Evolutionary conservation across 345 rosid species (phyloP).

Genomic region (Eucalyptus pumila): DNA sequence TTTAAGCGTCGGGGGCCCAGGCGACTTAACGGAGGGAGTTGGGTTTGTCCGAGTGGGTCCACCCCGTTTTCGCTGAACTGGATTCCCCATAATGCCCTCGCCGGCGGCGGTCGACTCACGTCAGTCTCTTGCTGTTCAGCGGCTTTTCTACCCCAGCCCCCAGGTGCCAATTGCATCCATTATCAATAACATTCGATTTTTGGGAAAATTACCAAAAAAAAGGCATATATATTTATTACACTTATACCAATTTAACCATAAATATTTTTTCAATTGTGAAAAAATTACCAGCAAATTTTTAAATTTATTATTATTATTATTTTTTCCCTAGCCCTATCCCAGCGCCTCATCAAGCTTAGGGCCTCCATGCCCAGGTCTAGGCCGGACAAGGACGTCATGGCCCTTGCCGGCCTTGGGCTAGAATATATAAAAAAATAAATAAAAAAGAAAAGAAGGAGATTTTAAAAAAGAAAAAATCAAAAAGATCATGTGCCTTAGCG

Average conservation of each 20-base stretch:
- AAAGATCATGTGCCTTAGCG: neutral
- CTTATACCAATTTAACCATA: rapidly evolving
- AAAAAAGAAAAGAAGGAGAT: too few relatives aligned
- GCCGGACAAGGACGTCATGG: neutral
- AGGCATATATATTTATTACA: too few relatives aligned
- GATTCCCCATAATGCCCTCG: neutral
- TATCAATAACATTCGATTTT: neutral
- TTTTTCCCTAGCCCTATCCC: too few relatives aligned
- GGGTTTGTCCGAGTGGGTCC: neutral
- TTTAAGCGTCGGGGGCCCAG: too few relatives aligned
- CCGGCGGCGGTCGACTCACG: neutral
- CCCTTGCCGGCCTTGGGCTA: neutral
- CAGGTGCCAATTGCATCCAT: neutral
- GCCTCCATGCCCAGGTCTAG: neutral
- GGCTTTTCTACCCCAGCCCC: neutral
- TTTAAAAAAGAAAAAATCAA: too few relatives aligned
- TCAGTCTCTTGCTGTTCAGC: neutral
- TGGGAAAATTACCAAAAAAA: neutral
- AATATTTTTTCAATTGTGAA: too few relatives aligned
- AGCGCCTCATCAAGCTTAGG: neutral
- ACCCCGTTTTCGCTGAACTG: neutral
- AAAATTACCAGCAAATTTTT: too few relatives aligned
- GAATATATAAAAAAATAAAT: neutral
- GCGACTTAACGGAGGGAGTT: neutral
- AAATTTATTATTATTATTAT: too few relatives aligned